Base-by-base conservation (phyloP, 805 yeast genomes). In the Kuraishia borneana region DNA sequence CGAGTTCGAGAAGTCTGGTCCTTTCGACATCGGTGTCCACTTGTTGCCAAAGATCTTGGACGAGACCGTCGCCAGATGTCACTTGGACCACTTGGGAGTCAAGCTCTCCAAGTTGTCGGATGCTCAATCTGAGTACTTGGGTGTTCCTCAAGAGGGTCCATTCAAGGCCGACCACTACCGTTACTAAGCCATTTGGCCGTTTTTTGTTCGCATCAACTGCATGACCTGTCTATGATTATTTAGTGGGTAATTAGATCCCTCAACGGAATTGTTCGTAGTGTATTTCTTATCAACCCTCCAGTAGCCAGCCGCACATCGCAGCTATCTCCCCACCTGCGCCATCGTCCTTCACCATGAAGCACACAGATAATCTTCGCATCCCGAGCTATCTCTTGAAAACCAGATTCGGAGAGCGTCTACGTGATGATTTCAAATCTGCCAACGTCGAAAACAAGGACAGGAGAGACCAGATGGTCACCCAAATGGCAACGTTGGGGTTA, bases 161-260 rank as follows among this genome's bases (percentile, higher is more conserved):
- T 89, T 55, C 94, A 89, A 89, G 81, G 80, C 95, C 56, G 96
- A 89, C 54, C 83, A 80, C 72, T 89, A 89, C 94, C 83, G 96
- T 73, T 89, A 89, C 73, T 89, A 84, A 68, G 16, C 30, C 28
- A 25, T 34, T 32, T 29, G 14, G 19, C 26, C 30, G 33, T 13
- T 18, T 17, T 33, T 12, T 7, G 28, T 7, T 35, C 38, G 40
- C 43, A 36, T 39, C 41, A 39, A 37, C 42, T 37, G 43, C 46
- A 37, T 36, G 17, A 26, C 26, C 8, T 35, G 13, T 31, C 16
- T 16, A 25, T 25, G 28, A 25, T 13, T 25, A 10, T 25, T 25
- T 12, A 6, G 28, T 25, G n/a, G n/a, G n/a, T n/a, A n/a, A n/a
- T n/a, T n/a, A 21, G 10, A 21, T 21, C 10, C 10, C 10, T 21